These are phyloP conservation scores for Erysiphe pulchra DNA, from an alignment of 2,329 filamentous ascomycete species.

Conservation along the genomic window DNA sequence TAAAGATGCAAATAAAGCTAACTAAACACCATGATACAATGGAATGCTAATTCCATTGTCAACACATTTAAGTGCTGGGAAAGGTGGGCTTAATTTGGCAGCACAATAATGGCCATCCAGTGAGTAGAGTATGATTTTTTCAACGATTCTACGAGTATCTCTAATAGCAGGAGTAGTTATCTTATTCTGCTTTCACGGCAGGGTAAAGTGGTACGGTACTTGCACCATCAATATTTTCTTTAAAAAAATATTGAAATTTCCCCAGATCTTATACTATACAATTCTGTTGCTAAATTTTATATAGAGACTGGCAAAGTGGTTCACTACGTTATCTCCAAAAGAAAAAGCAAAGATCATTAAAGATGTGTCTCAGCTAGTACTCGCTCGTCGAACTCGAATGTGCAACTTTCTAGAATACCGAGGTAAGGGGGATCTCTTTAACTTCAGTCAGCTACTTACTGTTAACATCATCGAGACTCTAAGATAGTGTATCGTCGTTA, in stretches of 20 bases:
- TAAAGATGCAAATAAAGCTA: too few species aligned
- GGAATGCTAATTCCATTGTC: too few species aligned
- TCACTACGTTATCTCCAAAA: constrained; percentile 87
- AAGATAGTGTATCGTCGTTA: constrained; percentile 98
- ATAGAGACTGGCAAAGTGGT: constrained; percentile 97
- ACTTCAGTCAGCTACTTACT: not conserved
- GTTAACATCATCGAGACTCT: constrained; percentile 36
- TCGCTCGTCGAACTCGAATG: constrained; percentile 90
- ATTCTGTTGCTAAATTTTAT: constrained; percentile 5
- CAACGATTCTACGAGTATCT: not conserved
- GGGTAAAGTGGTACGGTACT: constrained; percentile 82
- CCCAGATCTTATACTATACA: not conserved
- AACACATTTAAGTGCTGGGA: too few species aligned
- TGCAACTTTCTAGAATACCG: constrained; percentile 99
- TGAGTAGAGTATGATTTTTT: not conserved
- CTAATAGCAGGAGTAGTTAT: constrained; percentile 35
- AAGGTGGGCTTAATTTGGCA: too few species aligned
- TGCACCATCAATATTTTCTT: not conserved
- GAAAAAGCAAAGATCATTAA: constrained; percentile 99
- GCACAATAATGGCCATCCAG: constrained; percentile 1
- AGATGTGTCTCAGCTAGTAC: constrained; percentile 91
- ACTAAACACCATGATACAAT: too few species aligned
- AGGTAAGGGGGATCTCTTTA: constrained; percentile 25
- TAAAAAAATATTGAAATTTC: not conserved
- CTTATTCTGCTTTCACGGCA: constrained; percentile 91